phyloP scores from a whole-genome alignment of 306 rosid genomes.

The Cucumis cinereus region DNA sequence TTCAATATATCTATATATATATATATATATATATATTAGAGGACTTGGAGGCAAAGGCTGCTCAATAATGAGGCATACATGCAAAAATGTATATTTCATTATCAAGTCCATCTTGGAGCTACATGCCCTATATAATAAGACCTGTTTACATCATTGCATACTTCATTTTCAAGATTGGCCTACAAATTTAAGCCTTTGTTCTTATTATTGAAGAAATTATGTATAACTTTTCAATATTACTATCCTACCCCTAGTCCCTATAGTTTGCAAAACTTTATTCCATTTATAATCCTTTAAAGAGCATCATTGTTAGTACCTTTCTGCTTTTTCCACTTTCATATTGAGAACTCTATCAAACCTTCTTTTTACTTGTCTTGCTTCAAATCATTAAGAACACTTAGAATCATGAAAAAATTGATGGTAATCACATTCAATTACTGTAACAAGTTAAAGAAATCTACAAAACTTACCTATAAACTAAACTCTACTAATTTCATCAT shows the following conservation, averaged over 20 bases:
- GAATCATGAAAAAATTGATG: not conserved
- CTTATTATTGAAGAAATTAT: not conserved
- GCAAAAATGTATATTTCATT: not conserved
- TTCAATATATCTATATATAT: too few relatives aligned
- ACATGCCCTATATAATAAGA: not conserved
- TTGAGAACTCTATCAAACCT: not conserved
- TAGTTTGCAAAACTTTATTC: not conserved
- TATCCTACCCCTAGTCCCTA: not conserved
- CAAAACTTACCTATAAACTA: not conserved
- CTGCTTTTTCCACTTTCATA: not conserved
- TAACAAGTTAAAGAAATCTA: not conserved
- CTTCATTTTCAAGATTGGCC: not conserved
- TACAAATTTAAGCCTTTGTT: not conserved
- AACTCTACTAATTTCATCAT: not conserved
- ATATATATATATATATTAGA: too few relatives aligned
- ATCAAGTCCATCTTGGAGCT: not conserved
- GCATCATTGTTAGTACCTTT: not conserved
- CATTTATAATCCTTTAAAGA: not conserved
- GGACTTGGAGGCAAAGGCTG: too few relatives aligned
- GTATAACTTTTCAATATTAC: not conserved
- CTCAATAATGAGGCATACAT: too few relatives aligned
- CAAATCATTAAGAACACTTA: not conserved
- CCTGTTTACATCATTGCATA: not conserved
- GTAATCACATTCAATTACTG: not conserved
- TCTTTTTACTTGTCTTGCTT: not conserved